A percentile compares a stretch with the other conserved stretches of the same genome.
These are phyloP conservation scores for Podaxis sp. DNA, from an alignment of 768 basidiomycete species.

Conservation along the genomic window DNA sequence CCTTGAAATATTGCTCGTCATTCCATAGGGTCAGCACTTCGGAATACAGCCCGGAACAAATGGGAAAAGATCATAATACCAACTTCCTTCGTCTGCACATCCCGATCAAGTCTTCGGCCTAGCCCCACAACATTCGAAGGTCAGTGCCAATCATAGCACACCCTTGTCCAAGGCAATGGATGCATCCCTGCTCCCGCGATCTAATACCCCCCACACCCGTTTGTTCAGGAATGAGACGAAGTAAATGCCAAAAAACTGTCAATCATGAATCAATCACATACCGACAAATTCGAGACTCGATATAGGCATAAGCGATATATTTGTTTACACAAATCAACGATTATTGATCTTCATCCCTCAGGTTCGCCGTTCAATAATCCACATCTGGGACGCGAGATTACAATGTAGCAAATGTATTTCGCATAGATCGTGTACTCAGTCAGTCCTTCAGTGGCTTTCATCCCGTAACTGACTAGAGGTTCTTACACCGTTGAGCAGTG, in stretches of 20 bases:
- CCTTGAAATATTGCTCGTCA: background rate
- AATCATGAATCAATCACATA: constrained; percentile 3
- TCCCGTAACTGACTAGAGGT: background rate
- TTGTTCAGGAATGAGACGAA: background rate
- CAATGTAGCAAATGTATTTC: background rate
- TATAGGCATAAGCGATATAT: constrained; percentile 3
- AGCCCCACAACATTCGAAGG: background rate
- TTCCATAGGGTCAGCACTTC: background rate
- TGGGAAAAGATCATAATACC: background rate
- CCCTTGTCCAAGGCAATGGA: background rate
- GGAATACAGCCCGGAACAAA: background rate
- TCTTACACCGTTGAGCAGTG: background rate
- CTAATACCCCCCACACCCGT: constrained; percentile 4
- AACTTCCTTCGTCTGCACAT: background rate
- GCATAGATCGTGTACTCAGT: background rate
- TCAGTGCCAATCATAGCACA: background rate
- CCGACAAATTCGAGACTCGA: constrained; percentile 4
- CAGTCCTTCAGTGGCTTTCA: background rate
- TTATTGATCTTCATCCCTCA: background rate
- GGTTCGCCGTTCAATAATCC: background rate
- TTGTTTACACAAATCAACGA: background rate
- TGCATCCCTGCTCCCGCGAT: background rate
- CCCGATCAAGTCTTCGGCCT: background rate
- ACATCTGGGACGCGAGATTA: background rate
- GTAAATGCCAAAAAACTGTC: constrained; percentile 1